Evolutionary conservation across 768 basidiomycete species (phyloP).

Genomic region (Favolaschia claudopus): DNA sequence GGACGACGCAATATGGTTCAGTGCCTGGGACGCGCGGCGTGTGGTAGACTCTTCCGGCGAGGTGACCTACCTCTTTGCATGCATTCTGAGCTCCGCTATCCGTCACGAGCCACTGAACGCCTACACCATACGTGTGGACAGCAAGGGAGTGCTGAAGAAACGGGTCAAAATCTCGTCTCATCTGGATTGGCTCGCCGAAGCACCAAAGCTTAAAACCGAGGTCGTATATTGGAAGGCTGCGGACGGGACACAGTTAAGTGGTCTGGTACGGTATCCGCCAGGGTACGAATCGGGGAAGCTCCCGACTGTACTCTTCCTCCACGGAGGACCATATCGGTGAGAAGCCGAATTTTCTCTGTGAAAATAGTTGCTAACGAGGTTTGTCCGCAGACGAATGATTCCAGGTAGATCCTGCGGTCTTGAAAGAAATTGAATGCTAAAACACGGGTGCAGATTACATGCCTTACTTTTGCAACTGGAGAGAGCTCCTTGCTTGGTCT

Average conservation of each 20-base stretch:
- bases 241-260: constrained; percentile 39
- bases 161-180: constrained; percentile 40
- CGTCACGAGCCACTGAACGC: constrained; percentile 44
- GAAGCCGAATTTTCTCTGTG: not conserved
- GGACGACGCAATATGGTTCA: constrained; percentile 45
- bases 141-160: constrained; percentile 15
- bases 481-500: constrained; percentile 41
- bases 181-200: constrained; percentile 40
- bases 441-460: constrained; percentile 39
- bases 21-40: constrained; percentile 43
- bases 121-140: constrained; percentile 37
- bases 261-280: constrained; percentile 42
- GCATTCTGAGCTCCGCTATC: constrained; percentile 42
- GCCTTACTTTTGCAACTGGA: constrained; percentile 49
- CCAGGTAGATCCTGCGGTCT: constrained; percentile 3
- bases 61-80: constrained; percentile 36
- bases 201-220: constrained; percentile 35
- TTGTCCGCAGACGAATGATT: constrained; percentile 21
- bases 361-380: not conserved
- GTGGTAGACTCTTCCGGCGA: constrained; percentile 29
- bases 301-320: constrained; percentile 41
- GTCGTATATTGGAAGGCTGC: constrained; percentile 38
- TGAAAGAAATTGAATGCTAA: not conserved
- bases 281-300: constrained; percentile 28
- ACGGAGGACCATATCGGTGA: constrained; percentile 45